Base-by-base conservation (phyloP, 2,329 filamentous ascomycete species). In the Colletotrichum theobromicola region DNA sequence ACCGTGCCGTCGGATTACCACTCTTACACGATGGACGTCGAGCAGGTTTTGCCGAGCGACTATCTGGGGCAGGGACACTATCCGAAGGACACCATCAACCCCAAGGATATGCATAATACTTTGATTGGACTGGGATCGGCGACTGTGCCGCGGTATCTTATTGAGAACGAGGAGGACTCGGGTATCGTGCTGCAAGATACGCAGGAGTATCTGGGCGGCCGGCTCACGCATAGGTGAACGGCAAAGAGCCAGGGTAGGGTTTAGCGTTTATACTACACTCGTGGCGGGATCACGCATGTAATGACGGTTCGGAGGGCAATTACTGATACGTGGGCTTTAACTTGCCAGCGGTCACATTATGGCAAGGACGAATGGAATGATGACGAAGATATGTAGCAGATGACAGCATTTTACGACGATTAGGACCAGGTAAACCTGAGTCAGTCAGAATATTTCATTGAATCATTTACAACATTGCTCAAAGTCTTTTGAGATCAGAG, bases 11-110 rank as follows among this genome's bases (percentile, higher is more conserved):
- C 72, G 3, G 72, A 75, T 24, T 75, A 72, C 9, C 72, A 75
- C 21, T 75, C 72, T 18, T 75, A 75, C 46, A 75, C 72, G 18
- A 58, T 75, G 68, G 72, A 75, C 35, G 69, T 65, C n/a, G 72
- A 75, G 21, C 68, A 67, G n/a, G 34, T 28, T 13, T 35, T 75
- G 42, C 32, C 68, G 13, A 50, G 70, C 13, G 72, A 75, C 15
- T 75, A 67, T 58, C 35, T 65, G 16, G 50, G 35, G 21, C 72
- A 75, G 13, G 68, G 55, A 7, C 72, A 75, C 34, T 75, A 75
- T 6, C 24, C 55, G 21, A 75, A 67, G 30, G 63, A 75, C 21
- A 75, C 72, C 8, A 75, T 75, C 21, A 75, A 75, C 32, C 72
- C 72, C 13, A 75, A 75, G 18, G 72, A 75, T 5, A 67, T 75